phyloP scores from a whole-genome alignment of 1,284 basidiomycete species.

The Ustanciosporium gigantosporum region DNA sequence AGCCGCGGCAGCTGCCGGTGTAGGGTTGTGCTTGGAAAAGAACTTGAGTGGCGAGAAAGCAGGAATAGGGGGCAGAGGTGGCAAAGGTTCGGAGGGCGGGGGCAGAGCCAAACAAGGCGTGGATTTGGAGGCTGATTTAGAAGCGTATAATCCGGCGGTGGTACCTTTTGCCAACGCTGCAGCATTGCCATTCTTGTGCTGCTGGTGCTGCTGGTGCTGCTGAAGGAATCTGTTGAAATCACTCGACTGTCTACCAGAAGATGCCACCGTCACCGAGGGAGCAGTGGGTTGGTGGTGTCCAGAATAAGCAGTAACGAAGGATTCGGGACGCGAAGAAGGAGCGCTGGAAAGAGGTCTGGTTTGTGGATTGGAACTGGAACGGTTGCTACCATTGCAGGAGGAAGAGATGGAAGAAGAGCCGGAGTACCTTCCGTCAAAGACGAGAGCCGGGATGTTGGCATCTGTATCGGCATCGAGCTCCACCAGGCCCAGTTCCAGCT shows the following conservation, averaged over 20 bases:
- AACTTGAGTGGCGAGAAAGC: too few relatives aligned
- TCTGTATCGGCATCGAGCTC: not conserved
- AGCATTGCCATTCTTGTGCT: not conserved
- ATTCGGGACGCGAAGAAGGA: not conserved
- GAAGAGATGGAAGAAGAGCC: conserved; percentile 12
- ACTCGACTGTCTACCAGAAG: too few relatives aligned
- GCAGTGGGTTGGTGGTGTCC: not conserved
- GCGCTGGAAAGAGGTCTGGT: not conserved
- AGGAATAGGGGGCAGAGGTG: not conserved
- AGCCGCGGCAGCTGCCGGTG: too few relatives aligned
- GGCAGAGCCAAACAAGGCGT: not conserved
- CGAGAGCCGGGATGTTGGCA: conserved; percentile 4
- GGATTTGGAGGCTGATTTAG: not conserved
- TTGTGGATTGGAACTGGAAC: not conserved
- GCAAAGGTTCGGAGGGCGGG: not conserved
- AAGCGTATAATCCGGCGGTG: not conserved
- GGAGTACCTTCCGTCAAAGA: conserved; percentile 15
- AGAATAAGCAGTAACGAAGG: not conserved
- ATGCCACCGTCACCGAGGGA: too few relatives aligned
- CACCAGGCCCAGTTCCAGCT: too few relatives aligned
- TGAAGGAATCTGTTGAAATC: too few relatives aligned
- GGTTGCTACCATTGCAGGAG: not conserved
- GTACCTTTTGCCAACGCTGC: too few relatives aligned
- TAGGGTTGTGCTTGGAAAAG: too few relatives aligned
- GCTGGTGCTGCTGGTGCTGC: too few relatives aligned